Percentiles rank a stretch among this genome's conserved stretches.
Conservation (phyloP, 805 yeast genomes). For the Grigorovia jiainica region DNA sequence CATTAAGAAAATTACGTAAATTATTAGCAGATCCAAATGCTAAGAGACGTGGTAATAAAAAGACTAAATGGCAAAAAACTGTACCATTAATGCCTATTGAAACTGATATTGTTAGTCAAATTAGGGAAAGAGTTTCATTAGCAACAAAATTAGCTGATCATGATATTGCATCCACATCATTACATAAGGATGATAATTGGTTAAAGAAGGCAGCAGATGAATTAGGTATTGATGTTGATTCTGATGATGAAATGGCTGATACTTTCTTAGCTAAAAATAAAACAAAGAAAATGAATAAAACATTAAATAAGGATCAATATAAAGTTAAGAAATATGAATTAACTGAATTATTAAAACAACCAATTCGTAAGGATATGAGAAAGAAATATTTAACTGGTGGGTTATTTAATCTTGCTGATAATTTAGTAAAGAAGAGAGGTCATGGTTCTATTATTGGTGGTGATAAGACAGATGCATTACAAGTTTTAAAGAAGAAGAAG, state of each 20-base stretch:
- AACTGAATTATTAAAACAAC: slow-evolving; percentile 39
- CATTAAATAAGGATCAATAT: slow-evolving; percentile 42
- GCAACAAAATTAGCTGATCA: slow-evolving; percentile 74
- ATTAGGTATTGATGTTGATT: slow-evolving; percentile 65
- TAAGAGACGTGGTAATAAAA: slow-evolving; percentile 8
- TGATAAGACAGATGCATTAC: slow-evolving; percentile 56
- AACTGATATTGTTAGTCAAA: slow-evolving; percentile 56
- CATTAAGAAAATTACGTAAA: slow-evolving; percentile 64
- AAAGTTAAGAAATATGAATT: slow-evolving; percentile 42
- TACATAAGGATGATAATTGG: slow-evolving; percentile 70
- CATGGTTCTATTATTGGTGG: slow-evolving; percentile 66
- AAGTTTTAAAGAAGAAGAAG: slow-evolving; percentile 38
- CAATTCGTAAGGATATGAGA: slow-evolving; percentile 56
- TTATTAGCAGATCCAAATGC: slow-evolving; percentile 32
- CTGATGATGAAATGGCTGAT: slow-evolving; percentile 51
- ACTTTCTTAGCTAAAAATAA: slow-evolving; percentile 49
- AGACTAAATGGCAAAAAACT: slow-evolving; percentile 41
- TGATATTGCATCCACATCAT: slow-evolving; percentile 47
- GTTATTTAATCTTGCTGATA: slow-evolving; percentile 64
- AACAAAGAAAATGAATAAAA: slow-evolving; percentile 42
- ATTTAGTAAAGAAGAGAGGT: slow-evolving; percentile 57
- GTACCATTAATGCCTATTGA: slow-evolving; percentile 70
- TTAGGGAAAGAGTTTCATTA: slow-evolving; percentile 56
- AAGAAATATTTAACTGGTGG: slow-evolving; percentile 77
- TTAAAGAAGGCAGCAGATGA: slow-evolving; percentile 87